Evolutionary conservation across 2,329 filamentous ascomycete genomes (phyloP).

Genomic region (Paramyrothecium sp.): DNA sequence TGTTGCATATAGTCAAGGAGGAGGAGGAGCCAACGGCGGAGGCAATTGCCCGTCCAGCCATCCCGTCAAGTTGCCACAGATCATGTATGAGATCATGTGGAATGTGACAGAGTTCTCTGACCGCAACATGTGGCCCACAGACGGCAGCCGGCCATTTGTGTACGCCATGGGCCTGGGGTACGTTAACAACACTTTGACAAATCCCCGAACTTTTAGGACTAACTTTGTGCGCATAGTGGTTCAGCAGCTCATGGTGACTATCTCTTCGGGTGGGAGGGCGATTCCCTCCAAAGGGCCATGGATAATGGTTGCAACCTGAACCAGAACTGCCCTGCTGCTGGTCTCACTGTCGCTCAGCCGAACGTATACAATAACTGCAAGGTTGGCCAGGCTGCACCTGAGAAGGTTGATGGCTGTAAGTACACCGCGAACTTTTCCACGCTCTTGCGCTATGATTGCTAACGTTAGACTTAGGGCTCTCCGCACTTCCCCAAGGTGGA

Average conservation of each 20-base stretch:
- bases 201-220: background rate
- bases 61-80: background rate
- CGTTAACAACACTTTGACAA: background rate
- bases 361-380: conserved; percentile 45
- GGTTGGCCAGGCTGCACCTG: conserved; percentile 43
- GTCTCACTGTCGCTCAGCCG: conserved; percentile 43
- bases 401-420: conserved; percentile 45
- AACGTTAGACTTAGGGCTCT: background rate
- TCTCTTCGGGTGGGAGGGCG: background rate
- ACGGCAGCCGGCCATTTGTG: background rate
- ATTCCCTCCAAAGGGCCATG: background rate
- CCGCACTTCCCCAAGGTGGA: background rate
- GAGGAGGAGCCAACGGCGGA: background rate
- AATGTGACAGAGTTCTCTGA: background rate
- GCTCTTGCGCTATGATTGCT: background rate
- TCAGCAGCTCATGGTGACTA: conserved; percentile 1
- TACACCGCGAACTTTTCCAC: background rate
- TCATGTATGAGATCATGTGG: conserved; percentile 2
- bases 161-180: conserved; percentile 2
- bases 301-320: conserved; percentile 27
- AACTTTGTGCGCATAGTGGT: background rate
- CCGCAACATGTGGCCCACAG: background rate
- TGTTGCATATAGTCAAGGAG: background rate
- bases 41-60: conserved; percentile 1
- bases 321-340: conserved; percentile 39